Conservation (phyloP, 1,284 basidiomycete genomes). For the Schizopora paradoxa region DNA sequence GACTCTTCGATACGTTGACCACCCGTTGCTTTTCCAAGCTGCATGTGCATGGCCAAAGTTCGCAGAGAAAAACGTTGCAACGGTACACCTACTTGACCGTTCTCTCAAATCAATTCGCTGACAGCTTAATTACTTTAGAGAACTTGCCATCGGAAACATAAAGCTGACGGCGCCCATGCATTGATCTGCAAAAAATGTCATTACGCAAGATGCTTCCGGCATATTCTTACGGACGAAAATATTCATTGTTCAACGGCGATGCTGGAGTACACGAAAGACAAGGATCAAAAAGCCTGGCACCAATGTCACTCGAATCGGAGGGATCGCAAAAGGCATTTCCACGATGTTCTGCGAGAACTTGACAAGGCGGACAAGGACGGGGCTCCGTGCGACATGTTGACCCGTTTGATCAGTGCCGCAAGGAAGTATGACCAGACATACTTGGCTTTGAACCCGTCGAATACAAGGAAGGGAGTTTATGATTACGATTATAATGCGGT, state of each 20-base stretch:
- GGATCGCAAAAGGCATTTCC: conserved; percentile 27
- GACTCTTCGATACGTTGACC: conserved; percentile 23
- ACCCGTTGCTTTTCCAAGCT: conserved; percentile 21
- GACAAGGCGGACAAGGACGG: conserved; percentile 33
- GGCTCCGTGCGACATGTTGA: conserved; percentile 27
- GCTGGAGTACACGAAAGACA: conserved; percentile 28
- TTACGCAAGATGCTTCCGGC: conserved; percentile 42
- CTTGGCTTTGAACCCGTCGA: too few species aligned
- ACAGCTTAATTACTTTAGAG: too few species aligned
- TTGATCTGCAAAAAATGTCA: conserved; percentile 49
- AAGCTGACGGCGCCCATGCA: too few species aligned
- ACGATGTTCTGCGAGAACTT: conserved; percentile 20
- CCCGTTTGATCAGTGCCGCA: conserved; percentile 34
- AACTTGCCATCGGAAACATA: neutral
- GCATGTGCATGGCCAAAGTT: conserved; percentile 15
- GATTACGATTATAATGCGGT: too few species aligned
- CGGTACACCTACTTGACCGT: too few species aligned
- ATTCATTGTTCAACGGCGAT: conserved; percentile 53
- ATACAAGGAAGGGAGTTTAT: too few species aligned
- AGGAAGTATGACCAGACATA: too few species aligned
- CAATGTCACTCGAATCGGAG: conserved; percentile 34
- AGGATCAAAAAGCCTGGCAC: conserved; percentile 39
- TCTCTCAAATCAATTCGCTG: too few species aligned
- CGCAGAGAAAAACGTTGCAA: neutral
- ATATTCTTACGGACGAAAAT: conserved; percentile 40